These are phyloP conservation scores for Aspergillus heteromorphus DNA, from an alignment of 495 filamentous ascomycete genomes.

Conservation along the genomic window DNA sequence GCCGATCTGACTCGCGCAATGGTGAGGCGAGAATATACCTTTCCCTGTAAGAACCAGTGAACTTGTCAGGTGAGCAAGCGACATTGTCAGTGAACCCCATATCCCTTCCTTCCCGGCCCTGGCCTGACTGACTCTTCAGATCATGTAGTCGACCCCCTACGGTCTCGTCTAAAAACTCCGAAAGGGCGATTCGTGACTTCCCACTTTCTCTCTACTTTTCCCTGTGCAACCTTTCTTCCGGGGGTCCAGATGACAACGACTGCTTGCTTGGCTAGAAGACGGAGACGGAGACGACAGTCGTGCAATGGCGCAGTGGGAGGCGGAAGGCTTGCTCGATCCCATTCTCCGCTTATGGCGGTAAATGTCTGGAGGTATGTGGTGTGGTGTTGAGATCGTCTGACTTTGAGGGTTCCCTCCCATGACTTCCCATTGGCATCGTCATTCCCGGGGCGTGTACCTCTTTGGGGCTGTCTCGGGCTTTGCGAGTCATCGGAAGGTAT, in stretches of 20 bases:
- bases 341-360: background rate
- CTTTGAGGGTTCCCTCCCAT: no score
- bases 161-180: background rate
- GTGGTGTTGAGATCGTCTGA: background rate
- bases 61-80: background rate
- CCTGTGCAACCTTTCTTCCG: background rate
- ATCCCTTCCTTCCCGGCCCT: background rate
- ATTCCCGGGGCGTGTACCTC: background rate
- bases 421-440: no score
- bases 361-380: background rate
- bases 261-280: background rate
- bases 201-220: background rate
- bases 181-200: background rate
- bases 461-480: background rate
- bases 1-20: no score
- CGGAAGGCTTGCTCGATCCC: background rate
- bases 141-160: background rate
- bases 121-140: background rate
- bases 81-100: background rate
- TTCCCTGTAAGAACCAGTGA: no score
- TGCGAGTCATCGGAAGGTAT: background rate
- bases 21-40: no score
- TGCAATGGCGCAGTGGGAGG: background rate
- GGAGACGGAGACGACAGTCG: no score
- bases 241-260: background rate